These are phyloP conservation scores for Vanilla planifolia DNA, from an alignment of 106 monocot genomes.

Conservation along the genomic window DNA sequence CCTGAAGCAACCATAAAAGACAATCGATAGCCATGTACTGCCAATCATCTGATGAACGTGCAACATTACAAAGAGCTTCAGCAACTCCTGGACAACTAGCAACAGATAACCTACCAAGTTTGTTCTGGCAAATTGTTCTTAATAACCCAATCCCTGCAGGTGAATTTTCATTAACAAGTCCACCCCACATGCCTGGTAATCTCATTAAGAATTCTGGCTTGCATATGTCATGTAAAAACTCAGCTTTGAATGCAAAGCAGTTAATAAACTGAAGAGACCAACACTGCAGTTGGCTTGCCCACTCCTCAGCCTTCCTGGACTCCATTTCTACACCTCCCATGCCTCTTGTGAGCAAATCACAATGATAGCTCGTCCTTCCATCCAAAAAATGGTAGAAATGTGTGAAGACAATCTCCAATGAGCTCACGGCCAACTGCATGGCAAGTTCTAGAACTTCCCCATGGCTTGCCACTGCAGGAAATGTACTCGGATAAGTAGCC, in stretches of 20 bases:
- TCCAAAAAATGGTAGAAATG: conserved; percentile 89
- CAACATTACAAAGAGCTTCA: conserved; percentile 89
- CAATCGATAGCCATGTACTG: conserved; percentile 99
- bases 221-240: conserved; percentile 90
- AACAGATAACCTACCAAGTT: conserved; percentile 69
- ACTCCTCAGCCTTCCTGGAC: conserved; percentile 96
- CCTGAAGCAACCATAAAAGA: conserved; percentile 86
- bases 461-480: conserved; percentile 74
- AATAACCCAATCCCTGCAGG: conserved; percentile 94
- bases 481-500: conserved; percentile 85
- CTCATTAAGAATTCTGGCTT: conserved; percentile 70
- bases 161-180: conserved; percentile 97
- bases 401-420: conserved; percentile 92
- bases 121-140: conserved; percentile 89
- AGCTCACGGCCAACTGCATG: conserved; percentile 81
- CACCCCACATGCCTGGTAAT: conserved; percentile 96
- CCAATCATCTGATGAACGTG: conserved; percentile 97
- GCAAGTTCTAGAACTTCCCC: conserved; percentile 90
- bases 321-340: conserved; percentile 99
- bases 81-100: conserved; percentile 49
- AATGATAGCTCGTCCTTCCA: conserved; percentile 79
- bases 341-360: conserved; percentile 96
- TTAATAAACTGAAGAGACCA: conserved; percentile 99
- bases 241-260: conserved; percentile 98
- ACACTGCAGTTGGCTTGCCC: conserved; percentile 99